Conservation (phyloP, 1,284 basidiomycete genomes). For the Agroathelia rolfsii region DNA sequence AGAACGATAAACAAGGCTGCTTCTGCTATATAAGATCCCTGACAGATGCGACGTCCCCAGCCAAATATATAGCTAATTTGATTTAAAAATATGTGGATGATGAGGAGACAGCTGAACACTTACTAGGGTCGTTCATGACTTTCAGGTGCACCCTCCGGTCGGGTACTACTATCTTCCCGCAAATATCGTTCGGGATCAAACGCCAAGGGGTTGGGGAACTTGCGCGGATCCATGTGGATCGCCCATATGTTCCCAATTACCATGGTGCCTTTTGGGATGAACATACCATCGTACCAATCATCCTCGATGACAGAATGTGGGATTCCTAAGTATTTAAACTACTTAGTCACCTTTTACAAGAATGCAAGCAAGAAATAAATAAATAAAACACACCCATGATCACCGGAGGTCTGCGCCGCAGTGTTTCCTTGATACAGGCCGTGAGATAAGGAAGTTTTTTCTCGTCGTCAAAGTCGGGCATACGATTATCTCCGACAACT, state of each 20-base stretch:
- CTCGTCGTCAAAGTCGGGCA: constrained; percentile 22
- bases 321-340: constrained; percentile 7
- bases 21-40: constrained; percentile 18
- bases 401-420: constrained; percentile 15
- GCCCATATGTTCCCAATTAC: constrained; percentile 18
- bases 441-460: constrained; percentile 17
- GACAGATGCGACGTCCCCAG: constrained; percentile 22
- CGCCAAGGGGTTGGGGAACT: constrained; percentile 18
- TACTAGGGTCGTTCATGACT: no score
- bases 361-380: background rate
- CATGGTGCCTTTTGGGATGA: constrained; percentile 16
- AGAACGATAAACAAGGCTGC: constrained; percentile 21
- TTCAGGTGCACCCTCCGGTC: constrained; percentile 20
- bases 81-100: constrained; percentile 3
- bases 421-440: constrained; percentile 22
- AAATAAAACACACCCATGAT: constrained; percentile 14
- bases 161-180: constrained; percentile 11
- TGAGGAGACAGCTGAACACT: background rate
- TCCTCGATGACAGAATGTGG: constrained; percentile 15
- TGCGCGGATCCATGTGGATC: constrained; percentile 20
- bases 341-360: no score
- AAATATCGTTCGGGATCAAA: constrained; percentile 22
- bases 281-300: constrained; percentile 15
- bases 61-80: constrained; percentile 22
- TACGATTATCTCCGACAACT: constrained; percentile 18